Evolutionary conservation across 169 alveolate species (phyloP), one percentile per base, ranked within the genome.

Genomic region (Plasmodium knowlesi): DNA sequence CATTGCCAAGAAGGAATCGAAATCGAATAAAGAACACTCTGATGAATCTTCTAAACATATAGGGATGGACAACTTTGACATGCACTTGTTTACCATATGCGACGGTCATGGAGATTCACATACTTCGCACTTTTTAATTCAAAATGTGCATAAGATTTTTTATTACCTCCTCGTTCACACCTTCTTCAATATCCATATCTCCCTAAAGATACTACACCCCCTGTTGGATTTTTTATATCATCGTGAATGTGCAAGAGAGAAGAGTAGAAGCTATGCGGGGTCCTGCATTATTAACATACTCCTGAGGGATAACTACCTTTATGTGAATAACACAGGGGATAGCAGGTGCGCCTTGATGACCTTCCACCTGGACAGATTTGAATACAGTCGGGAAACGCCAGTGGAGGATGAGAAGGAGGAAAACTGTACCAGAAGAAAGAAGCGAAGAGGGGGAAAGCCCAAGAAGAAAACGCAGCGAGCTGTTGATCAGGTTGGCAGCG

Each of bases 101-200:
- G 94, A 89, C 72, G 94, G 94, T 28, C 94, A 89, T 67, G 61
- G 91, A n/a, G 88, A 50, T 80, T 37, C 84, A n/a, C 83, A 89
- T 79, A 76, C 84, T 9, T 79, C 94, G 30, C 41, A 28, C 8
- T 89, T 89, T 28, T 28, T 89, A 89, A 89, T 89, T 39, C 81
- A 89, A 37, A 67, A 89, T 57, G 74, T 67, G 32, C 90, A 89
- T 32, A 89, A 67, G 72, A 32, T 89, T 34, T 89, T 89, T 81
- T 73, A 89, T 43, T 80, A 14, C 72, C 94, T 89, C 39, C 53
- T 89, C 43, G 72, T 89, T 32, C 74, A 80, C 39, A 89, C 94
- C 16, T 46, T 89, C 82, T 89, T 89, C 73, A 89, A 80, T 89
- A 50, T 89, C 19, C 73, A 79, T 28, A 12, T 80, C 30, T 53